Evolutionary conservation across 78 protist genomes (phyloP).

Genomic region (Dictyostelium brefeldianum): DNA sequence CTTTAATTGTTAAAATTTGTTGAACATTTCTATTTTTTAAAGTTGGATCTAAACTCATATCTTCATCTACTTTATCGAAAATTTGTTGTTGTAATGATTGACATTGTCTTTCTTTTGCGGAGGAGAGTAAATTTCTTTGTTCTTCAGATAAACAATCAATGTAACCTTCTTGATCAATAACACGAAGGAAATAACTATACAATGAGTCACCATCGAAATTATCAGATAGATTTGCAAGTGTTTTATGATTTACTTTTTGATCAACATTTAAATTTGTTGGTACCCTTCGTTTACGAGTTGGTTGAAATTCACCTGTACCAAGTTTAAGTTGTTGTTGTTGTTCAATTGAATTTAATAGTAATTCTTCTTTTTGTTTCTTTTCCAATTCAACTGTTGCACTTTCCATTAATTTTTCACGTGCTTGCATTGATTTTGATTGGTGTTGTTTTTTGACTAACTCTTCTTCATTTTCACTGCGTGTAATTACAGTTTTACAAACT

Average conservation of each 20-base stretch:
- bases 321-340: background rate
- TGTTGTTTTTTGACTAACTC: conserved; percentile 1
- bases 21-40: conserved; percentile 23
- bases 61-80: background rate
- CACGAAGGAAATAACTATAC: conserved; percentile 1
- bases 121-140: conserved; percentile 2
- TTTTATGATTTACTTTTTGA: background rate
- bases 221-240: background rate
- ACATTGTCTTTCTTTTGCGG: background rate
- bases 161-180: conserved; percentile 35
- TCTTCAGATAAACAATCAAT: conserved; percentile 13
- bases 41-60: conserved; percentile 1
- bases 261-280: background rate
- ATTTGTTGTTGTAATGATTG: background rate
- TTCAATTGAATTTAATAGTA: background rate
- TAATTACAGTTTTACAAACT: conserved; percentile 2
- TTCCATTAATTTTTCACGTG: background rate
- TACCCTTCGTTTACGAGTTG: background rate
- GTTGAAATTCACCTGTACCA: background rate
- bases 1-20: conserved; percentile 12
- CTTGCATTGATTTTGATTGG: background rate
- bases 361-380: background rate
- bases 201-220: conserved; percentile 13
- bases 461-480: conserved; percentile 41
- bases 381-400: background rate